Evolutionary conservation across 2,329 filamentous ascomycete genomes (phyloP), one percentile per base, ranked within the genome.

Genomic region (Annulohypoxylon truncatum): DNA sequence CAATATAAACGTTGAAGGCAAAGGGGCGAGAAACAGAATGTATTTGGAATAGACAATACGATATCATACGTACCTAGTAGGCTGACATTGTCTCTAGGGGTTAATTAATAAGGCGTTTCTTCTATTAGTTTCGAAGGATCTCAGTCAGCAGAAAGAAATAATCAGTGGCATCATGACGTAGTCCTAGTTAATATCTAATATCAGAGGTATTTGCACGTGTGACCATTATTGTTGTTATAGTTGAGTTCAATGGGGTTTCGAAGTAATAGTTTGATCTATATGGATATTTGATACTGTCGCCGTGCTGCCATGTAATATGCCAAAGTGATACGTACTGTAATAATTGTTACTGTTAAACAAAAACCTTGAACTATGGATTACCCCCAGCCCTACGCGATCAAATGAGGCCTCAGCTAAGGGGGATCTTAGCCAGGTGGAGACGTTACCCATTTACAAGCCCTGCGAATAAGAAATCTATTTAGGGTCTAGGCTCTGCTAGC

Each of bases 401-500:
- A 50, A 61, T 57, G 57, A 40, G 56, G 22, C 40, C 58, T 66
- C 63, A 66, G 64, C 59, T 67, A 52, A 50, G 24, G 40, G 57
- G 57, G 26, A 38, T 15, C 31, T 50, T 42, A 40, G 24, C 15
- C 26, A 57, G 50, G 54, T 59, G 59, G 63, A 48, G 58, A 22
- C n/a, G 18, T 31, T 50, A 66, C 56, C 44, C 50, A 54, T 61
- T 61, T 3, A 42, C 31, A 35, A 58, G 44, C 57, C 57, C 35
- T 57, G 62, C 52, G 46, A 48, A 57, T 61, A 4, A 63, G 26
- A 53, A 48, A 44, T 58, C 50, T 33, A 35, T 9, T 38, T 46
- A 13, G 28, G 56, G 62, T 26, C 62, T 67, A 67, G 65, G 65
- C 65, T 67, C 24, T 61, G n/a, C n/a, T 67, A 54, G 65, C 57